Conservation (phyloP, 192 early-diverging fungal species). For the Coemansia sp. region DNA sequence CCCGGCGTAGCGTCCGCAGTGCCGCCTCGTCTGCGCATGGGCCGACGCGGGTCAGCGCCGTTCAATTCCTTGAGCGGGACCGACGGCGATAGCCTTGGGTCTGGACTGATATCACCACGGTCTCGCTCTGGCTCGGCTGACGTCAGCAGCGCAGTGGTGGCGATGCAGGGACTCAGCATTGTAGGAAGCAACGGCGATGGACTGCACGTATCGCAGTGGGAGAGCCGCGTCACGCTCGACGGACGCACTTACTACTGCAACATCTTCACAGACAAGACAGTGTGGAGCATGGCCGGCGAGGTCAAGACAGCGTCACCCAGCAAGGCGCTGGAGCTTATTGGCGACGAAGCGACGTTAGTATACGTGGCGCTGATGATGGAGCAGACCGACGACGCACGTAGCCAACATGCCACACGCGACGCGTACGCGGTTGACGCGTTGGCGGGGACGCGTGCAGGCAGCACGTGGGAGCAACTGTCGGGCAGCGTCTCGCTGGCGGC, state of each 20-base stretch:
- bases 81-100: conserved; percentile 4
- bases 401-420: conserved; percentile 7
- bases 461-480: conserved; percentile 58
- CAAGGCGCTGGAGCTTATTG: conserved; percentile 48
- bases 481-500: conserved; percentile 54
- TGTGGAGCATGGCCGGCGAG: conserved; percentile 56
- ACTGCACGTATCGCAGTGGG: conserved; percentile 58
- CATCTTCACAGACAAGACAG: conserved; percentile 65
- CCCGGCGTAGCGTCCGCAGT: conserved; percentile 60
- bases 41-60: conserved; percentile 40
- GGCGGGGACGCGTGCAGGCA: conserved; percentile 28
- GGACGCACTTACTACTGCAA: conserved; percentile 67
- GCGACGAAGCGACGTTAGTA: conserved; percentile 47
- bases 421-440: conserved; percentile 44
- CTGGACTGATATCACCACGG: conserved; percentile 12
- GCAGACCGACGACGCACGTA: conserved; percentile 7
- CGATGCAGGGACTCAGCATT: conserved; percentile 16
- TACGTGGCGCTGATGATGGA: conserved; percentile 41
- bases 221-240: conserved; percentile 59
- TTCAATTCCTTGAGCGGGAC: conserved; percentile 12
- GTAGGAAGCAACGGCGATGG: conserved; percentile 2
- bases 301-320: conserved; percentile 16
- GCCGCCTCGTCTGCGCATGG: conserved; percentile 52
- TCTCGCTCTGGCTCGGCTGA: conserved; percentile 23
- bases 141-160: conserved; percentile 15